A percentile compares a stretch with the other conserved stretches of the same genome.
These are phyloP conservation scores for Nymphaea thermarum DNA, from an alignment of 164 flowering plant species.

Conservation along the genomic window DNA sequence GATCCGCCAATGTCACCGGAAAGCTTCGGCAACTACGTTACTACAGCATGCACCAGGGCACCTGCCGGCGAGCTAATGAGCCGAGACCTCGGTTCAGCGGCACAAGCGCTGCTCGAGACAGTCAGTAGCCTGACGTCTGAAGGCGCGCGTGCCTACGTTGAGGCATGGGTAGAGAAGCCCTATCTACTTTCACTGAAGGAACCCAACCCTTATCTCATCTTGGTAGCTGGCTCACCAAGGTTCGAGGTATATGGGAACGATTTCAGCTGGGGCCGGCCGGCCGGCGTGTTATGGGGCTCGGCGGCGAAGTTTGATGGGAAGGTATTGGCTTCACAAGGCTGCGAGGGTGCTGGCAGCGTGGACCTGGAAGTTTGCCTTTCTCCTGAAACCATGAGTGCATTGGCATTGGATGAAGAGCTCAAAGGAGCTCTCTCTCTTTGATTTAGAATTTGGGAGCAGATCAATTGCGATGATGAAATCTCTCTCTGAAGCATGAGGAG, in stretches of 20 bases:
- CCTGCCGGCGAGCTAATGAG: background rate
- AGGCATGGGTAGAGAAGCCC: slow-evolving; percentile 1
- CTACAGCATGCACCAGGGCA: background rate
- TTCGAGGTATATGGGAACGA: slow-evolving; percentile 3
- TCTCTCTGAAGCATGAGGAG: too few species aligned
- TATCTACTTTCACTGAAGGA: background rate
- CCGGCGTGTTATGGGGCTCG: background rate
- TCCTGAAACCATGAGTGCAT: background rate
- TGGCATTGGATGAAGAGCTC: background rate
- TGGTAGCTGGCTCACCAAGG: slow-evolving; percentile 1
- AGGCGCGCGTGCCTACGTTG: background rate
- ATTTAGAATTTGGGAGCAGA: too few species aligned
- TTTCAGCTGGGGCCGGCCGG: slow-evolving; percentile 4
- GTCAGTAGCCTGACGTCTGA: background rate
- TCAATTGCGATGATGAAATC: too few species aligned
- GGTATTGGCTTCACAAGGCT: background rate
- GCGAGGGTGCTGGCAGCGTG: slow-evolving; percentile 4
- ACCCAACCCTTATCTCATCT: background rate
- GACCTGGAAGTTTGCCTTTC: background rate
- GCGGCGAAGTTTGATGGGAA: slow-evolving; percentile 2
- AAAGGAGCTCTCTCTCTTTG: background rate
- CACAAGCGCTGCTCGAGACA: slow-evolving; percentile 3
- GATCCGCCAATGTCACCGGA: slow-evolving; percentile 22
- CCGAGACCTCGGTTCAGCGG: slow-evolving; percentile 3
- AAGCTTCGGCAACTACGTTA: slow-evolving; percentile 39